phyloP scores from a whole-genome alignment of 805 yeast genomes.

The Huiozyma sinensis region DNA sequence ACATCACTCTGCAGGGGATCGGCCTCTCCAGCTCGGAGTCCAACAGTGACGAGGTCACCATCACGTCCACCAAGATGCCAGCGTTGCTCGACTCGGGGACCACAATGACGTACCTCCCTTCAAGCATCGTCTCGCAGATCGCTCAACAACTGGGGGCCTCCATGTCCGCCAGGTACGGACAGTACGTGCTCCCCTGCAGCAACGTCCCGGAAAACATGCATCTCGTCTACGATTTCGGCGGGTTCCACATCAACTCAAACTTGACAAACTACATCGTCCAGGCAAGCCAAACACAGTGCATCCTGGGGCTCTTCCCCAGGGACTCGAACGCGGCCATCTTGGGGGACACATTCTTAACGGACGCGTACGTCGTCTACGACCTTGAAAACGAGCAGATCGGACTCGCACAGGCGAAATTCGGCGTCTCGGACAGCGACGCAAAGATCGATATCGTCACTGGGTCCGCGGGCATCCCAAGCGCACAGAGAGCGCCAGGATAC shows the following conservation, averaged over 20 bases:
- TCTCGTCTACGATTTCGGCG: conserved; percentile 49
- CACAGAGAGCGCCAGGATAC: conserved; percentile 36
- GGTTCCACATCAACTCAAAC: conserved; percentile 46
- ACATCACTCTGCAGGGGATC: conserved; percentile 28
- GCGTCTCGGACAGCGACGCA: conserved; percentile 5
- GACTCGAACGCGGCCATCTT: conserved; percentile 26
- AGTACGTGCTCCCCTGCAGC: conserved; percentile 39
- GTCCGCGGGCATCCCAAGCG: conserved; percentile 36
- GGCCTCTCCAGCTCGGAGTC: conserved; percentile 20
- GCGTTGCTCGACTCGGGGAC: conserved; percentile 39
- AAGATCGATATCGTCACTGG: conserved; percentile 37
- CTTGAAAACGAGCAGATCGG: conserved; percentile 37
- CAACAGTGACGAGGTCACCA: conserved; percentile 14
- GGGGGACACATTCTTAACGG: conserved; percentile 50
- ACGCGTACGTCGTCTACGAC: conserved; percentile 51
- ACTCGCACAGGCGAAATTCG: conserved; percentile 36
- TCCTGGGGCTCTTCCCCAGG: conserved; percentile 31
- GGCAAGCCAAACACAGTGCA: conserved; percentile 28
- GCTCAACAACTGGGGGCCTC: conserved; percentile 35
- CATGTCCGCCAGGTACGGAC: conserved; percentile 33
- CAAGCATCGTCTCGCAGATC: conserved; percentile 25
- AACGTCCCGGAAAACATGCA: conserved; percentile 23
- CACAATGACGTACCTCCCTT: conserved; percentile 37
- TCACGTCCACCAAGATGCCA: conserved; percentile 21
- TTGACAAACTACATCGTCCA: conserved; percentile 27